A percentile compares a stretch with the other conserved stretches of the same genome.
Evolutionary conservation across 805 yeast species (phyloP).

Genomic region (Tetrapisispora namnaoensis): DNA sequence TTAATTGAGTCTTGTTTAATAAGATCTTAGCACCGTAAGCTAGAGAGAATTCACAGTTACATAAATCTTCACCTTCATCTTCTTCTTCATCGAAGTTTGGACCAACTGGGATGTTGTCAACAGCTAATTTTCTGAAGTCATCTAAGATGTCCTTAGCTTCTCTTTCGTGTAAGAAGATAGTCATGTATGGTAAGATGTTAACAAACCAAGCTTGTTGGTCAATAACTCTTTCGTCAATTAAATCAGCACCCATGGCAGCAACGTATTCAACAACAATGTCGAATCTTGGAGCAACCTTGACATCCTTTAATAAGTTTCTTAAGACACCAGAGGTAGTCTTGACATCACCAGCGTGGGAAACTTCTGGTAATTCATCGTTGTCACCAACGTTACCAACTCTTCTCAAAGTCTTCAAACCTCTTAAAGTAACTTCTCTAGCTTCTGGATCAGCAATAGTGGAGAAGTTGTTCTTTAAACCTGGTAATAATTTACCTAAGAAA

Average conservation of each 20-base stretch:
- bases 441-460: conserved; percentile 99
- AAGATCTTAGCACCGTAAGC: conserved; percentile 99
- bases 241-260: conserved; percentile 97
- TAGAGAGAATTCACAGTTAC: conserved; percentile 99
- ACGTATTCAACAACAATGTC: conserved; percentile 66
- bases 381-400: conserved; percentile 97
- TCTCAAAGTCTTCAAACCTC: conserved; percentile 94
- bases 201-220: conserved; percentile 89
- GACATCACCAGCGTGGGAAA: conserved; percentile 97
- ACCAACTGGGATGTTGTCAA: conserved; percentile 96
- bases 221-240: conserved; percentile 94
- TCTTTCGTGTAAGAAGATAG: conserved; percentile 89
- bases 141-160: conserved; percentile 85
- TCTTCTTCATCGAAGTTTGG: conserved; percentile 93
- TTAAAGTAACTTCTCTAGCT: conserved; percentile 96
- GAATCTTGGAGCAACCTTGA: conserved; percentile 70
- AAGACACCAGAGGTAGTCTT: conserved; percentile 77
- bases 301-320: conserved; percentile 56
- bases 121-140: conserved; percentile 90
- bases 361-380: conserved; percentile 87
- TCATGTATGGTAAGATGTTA: conserved; percentile 85
- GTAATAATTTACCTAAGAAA: conserved; percentile 89
- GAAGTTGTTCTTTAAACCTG: conserved; percentile 90
- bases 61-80: conserved; percentile 98
- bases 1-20: conserved; percentile 97